Base-by-base conservation (phyloP, 768 basidiomycete species). In the Pholiota microspora region DNA sequence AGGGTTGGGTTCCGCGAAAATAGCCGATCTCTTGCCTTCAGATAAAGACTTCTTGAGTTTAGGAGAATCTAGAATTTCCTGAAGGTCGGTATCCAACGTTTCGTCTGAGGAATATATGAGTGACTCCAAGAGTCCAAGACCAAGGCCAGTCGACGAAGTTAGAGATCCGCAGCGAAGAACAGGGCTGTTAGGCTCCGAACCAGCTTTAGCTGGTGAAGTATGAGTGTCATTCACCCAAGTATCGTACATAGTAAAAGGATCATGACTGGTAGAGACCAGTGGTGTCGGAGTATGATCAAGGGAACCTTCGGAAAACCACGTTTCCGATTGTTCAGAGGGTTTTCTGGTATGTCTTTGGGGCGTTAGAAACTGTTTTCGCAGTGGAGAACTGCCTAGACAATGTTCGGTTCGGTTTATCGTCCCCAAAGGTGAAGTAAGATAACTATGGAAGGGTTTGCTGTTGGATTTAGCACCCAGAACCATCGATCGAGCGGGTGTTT, bases 81-180 rank as follows among this genome's bases (percentile, higher is more conserved):
- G 69, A 28, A 72, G 62, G 51, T 77, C 71, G 44, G 63, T 60
- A 61, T 74, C 71, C 40, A 51, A 64, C 64, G 18, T 58, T 23
- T 56, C 47, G 18, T 73, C 74, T 27, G 73, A 71, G 31, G 78
- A 72, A 45, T 81, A 69, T 27, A 69, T 70, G 59, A 85, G 85
- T 10, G 84, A 79, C 49, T 78, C 82, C 60, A 85, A 71, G 35
- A 85, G 69, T 7, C 81, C 81, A 50, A 84, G 73, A 3, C 77
- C 78, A 40, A 83, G 66, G 13, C 79, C 77, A 27, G 73, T 69
- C 3, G 68, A 69, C 16, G 73, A 62, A 12, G 76, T 65, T 21
- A 69, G 57, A 25, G 58, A 58, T 13, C 67, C 65, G 54, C 67
- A 77, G 53, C 80, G 70, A 40, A 82, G 64, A 15, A 86, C 79